A percentile compares a stretch with the other conserved stretches of the same genome.
These are phyloP conservation scores for Dioszegia crocea DNA, from an alignment of 768 basidiomycete genomes.

Conservation along the genomic window DNA sequence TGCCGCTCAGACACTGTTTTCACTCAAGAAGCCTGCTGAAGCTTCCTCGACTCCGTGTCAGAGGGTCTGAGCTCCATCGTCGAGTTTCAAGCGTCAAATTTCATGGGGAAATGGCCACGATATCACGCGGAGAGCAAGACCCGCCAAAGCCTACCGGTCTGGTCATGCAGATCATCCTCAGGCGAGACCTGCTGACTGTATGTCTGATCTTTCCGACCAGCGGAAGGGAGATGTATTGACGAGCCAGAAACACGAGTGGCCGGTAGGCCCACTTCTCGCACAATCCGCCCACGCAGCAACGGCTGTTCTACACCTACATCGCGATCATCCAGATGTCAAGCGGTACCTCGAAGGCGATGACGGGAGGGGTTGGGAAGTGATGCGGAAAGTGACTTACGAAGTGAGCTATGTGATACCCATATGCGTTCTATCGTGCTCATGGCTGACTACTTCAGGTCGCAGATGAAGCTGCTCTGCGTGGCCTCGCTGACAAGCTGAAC, in stretches of 20 bases:
- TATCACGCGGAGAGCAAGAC: not conserved
- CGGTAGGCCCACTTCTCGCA: constrained; percentile 47
- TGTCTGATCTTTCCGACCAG: constrained; percentile 8
- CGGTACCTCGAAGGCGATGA: constrained; percentile 36
- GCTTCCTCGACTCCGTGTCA: not conserved
- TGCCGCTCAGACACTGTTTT: not conserved
- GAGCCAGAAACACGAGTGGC: constrained; percentile 37
- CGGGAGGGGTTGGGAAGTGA: constrained; percentile 44
- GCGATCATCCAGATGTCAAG: constrained; percentile 37
- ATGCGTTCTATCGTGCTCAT: too few species aligned
- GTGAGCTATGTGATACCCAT: not conserved
- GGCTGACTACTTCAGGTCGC: constrained; percentile 14
- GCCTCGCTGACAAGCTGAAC: constrained; percentile 25
- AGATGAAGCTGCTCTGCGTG: constrained; percentile 20
- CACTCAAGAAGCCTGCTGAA: not conserved
- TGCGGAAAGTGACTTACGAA: constrained; percentile 22
- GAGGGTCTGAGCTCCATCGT: not conserved
- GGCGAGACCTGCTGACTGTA: constrained; percentile 38
- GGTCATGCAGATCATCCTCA: constrained; percentile 49
- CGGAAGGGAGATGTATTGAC: not conserved
- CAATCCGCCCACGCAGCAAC: constrained; percentile 49
- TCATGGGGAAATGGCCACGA: not conserved
- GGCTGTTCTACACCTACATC: constrained; percentile 40
- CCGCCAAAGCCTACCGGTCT: constrained; percentile 29
- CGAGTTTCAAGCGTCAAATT: not conserved